Evolutionary conservation across 1,284 basidiomycete genomes (phyloP).

Genomic region (Omphalotus olearius): DNA sequence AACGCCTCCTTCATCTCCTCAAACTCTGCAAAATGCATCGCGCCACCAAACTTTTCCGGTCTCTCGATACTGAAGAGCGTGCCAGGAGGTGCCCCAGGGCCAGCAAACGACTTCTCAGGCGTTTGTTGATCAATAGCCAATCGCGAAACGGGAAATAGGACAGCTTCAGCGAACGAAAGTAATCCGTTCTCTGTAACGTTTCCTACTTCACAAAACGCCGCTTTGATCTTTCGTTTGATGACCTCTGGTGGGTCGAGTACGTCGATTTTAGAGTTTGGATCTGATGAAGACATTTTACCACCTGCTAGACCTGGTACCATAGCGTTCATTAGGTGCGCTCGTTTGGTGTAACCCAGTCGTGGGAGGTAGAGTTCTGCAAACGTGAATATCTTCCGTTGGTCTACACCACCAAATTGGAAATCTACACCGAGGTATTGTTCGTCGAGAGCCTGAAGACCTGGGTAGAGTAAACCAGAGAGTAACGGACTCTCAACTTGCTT

Average conservation of each 20-base stretch:
- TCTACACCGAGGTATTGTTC: slow-evolving; percentile 96
- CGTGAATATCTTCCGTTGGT: slow-evolving; percentile 99
- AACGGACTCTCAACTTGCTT: slow-evolving; percentile 95
- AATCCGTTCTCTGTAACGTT: slow-evolving; percentile 89
- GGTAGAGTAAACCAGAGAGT: slow-evolving; percentile 91
- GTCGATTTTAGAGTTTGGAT: slow-evolving; percentile 96
- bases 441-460: slow-evolving; percentile 93
- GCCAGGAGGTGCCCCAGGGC: slow-evolving; percentile 70
- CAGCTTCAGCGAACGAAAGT: slow-evolving; percentile 84
- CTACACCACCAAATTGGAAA: slow-evolving; percentile 98
- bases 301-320: slow-evolving; percentile 97
- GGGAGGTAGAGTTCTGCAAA: slow-evolving; percentile 96
- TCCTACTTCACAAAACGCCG: slow-evolving; percentile 94
- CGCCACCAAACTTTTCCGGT: slow-evolving; percentile 81
- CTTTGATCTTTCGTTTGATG: slow-evolving; percentile 88
- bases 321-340: slow-evolving; percentile 96
- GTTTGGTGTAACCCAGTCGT: slow-evolving; percentile 88
- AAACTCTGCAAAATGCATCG: slow-evolving; percentile 72
- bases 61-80: slow-evolving; percentile 81
- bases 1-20: slow-evolving; percentile 77
- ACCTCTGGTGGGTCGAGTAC: slow-evolving; percentile 88
- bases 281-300: slow-evolving; percentile 99
- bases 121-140: slow-evolving; percentile 60
- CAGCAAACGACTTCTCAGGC: slow-evolving; percentile 58
- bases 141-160: slow-evolving; percentile 86